phyloP scores from a whole-genome alignment of 345 rosid genomes.

The Dipteronia sinensis region DNA sequence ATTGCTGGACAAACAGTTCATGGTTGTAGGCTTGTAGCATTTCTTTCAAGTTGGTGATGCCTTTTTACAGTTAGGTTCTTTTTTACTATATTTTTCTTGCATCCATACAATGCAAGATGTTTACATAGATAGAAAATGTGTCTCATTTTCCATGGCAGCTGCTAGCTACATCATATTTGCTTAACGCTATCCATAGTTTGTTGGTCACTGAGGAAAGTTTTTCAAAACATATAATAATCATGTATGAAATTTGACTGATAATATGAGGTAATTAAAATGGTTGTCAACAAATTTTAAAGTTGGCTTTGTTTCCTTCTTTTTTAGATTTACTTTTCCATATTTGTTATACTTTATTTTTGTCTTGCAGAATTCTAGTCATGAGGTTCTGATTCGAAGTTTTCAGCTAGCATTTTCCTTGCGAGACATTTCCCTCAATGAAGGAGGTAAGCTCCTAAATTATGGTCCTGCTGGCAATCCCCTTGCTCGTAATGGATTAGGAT shows the following conservation, averaged over 20 bases:
- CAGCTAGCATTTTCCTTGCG: conserved; percentile 93
- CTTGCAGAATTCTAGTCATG: conserved; percentile 83
- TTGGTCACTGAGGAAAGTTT: neutral
- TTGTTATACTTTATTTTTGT: conserved; percentile 7
- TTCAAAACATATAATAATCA: neutral
- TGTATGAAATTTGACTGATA: neutral
- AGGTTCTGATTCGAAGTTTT: conserved; percentile 76
- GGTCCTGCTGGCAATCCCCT: conserved; percentile 2
- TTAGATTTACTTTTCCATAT: conserved; percentile 12
- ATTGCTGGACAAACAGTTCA: conserved; percentile 8
- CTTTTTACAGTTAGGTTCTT: neutral
- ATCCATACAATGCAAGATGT: neutral
- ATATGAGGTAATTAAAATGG: neutral
- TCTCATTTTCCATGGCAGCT: neutral
- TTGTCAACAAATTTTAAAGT: conserved; percentile 2
- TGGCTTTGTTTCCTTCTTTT: neutral
- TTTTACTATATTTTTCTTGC: neutral
- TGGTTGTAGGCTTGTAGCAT: neutral
- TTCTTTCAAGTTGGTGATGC: conserved; percentile 2
- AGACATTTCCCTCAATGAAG: conserved; percentile 69
- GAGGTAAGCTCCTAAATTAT: conserved; percentile 51
- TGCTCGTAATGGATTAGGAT: neutral
- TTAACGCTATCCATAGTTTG: neutral
- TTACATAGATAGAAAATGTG: neutral
- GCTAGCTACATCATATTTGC: neutral